Base-by-base conservation (phyloP, 2,329 filamentous ascomycete species). In the Exophiala sideris region DNA sequence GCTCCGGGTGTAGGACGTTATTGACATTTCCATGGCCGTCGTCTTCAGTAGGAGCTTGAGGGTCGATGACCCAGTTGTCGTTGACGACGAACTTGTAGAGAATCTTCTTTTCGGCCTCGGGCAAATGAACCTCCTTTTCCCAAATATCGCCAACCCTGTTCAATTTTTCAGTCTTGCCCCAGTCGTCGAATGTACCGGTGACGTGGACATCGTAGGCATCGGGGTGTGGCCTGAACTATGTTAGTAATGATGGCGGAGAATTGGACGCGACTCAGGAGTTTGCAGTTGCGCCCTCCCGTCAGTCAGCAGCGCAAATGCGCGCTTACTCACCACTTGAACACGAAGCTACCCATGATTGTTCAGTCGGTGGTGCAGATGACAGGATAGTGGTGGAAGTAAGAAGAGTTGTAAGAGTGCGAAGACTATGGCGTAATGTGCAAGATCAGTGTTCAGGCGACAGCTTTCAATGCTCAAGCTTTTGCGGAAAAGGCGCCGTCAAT, bases 51-150 rank as follows among this genome's bases (percentile, higher is more conserved):
- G 88, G 88, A 39, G 86, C 87, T 55, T 84, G 84, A 65, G 86
- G 83, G 73, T 96, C 91, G 70, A 85, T 88, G 47, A 84, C 85
- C 94, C 94, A 99, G 64, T 82, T 83, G 64, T 88, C 89, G 80
- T 99, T 90, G 63, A 96, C 92, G 65, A 99, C 88, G 72, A 96
- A 99, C 92, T 99, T 99, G 84, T 96, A 99, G 68, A 86, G 85
- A 64, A 95, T 86, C 76, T 94, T 96, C 60, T 85, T 77, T 45
- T 77, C 75, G 12, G 77, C 74, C 51, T 82, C 76, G 46, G 86
- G 78, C 33, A 97, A 79, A 49, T 82, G 76, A 56, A 99, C 90
- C 33, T 83, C 83, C 79, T 96, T 96, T 73, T 87, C 79, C 72
- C 95, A 95, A 60, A 71, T 70, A 45, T 84, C 78, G 68, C 81